phyloP scores from a whole-genome alignment of 371 early-diverging fungal species.

The Actinomortierella ambigua region DNA sequence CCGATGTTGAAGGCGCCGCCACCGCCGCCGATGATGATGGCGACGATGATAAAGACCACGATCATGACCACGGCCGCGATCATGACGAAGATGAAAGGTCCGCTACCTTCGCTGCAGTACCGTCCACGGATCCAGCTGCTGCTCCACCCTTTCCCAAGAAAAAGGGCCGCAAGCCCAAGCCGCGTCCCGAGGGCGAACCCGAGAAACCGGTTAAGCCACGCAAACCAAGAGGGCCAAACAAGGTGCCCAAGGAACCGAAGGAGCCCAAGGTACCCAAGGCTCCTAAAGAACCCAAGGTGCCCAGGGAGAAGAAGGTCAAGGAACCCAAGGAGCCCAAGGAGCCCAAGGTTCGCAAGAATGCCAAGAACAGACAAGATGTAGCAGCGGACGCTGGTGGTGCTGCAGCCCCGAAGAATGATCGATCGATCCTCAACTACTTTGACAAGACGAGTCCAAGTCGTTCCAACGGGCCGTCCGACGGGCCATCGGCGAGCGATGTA shows the following conservation, averaged over 20 bases:
- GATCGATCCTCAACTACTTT: slow-evolving; percentile 46
- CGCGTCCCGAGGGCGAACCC: too few relatives aligned
- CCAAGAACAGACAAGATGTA: background rate
- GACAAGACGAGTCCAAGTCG: slow-evolving; percentile 15
- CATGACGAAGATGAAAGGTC: too few relatives aligned
- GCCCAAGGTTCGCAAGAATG: background rate
- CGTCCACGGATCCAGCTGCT: too few relatives aligned
- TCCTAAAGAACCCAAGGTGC: slow-evolving; percentile 14
- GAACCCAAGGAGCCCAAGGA: slow-evolving; percentile 8
- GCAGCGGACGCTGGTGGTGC: background rate
- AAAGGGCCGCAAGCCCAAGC: too few relatives aligned
- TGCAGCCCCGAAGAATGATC: slow-evolving; percentile 9
- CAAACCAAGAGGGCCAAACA: slow-evolving; percentile 5
- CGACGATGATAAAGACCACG: slow-evolving; percentile 8
- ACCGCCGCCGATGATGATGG: background rate
- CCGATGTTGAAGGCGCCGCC: background rate
- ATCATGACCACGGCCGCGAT: too few relatives aligned
- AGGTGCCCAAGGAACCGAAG: slow-evolving; percentile 7
- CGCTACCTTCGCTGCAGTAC: too few relatives aligned
- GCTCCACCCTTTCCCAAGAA: too few relatives aligned
- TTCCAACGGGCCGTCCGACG: background rate
- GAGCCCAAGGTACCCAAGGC: slow-evolving; percentile 12
- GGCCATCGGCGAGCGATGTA: too few relatives aligned
- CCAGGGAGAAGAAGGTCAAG: slow-evolving; percentile 7
- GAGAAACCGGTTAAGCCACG: too few relatives aligned